Base-by-base conservation (phyloP, 2,329 filamentous ascomycete genomes). In the Ophiocordyceps camponoti-rufipedis region DNA sequence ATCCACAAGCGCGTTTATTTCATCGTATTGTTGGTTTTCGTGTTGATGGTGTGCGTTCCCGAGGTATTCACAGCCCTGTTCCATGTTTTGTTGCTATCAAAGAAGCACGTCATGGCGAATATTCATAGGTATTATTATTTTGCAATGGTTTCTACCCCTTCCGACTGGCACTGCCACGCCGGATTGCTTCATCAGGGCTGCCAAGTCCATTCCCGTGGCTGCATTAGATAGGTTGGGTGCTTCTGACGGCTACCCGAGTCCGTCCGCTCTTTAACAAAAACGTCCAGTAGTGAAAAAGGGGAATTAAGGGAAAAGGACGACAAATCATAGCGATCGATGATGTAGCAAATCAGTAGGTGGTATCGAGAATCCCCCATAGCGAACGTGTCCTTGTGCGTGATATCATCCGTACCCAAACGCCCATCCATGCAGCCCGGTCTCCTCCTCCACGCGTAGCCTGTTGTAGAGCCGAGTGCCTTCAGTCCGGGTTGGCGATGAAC, bases 401-500 rank as follows among this genome's bases (percentile, higher is more conserved):
- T 47, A 48, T 49, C 41, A 48, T 48, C 47, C 42, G 38, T 48
- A 44, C 48, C 45, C 48, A 47, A 51, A 51, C 48, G 47, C 49
- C 50, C 39, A 28, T 47, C 23, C 43, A 53, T 52, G 52, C 48
- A 49, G 47, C 28, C n/a, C 10, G 16, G 10, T 3, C 7, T 5
- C 23, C 16, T 31, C 11, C 29, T 19, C 38, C 48, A 28, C 42
- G 45, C 48, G 38, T 43, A 40, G 44, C 42, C n/a, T 13, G 28
- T 33, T 14, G 16, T 9, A 33, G 32, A 31, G 39, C 28, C 43
- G 46, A 39, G 6, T 38, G 33, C 5, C 13, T 28, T 42, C 63
- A 74, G 61, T 91, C 85, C 16, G 85, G 85, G 62, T 93, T 93
- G 54, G 85, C 85, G 56, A 93, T 87, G 61, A 84, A 91, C 48